Evolutionary conservation across 352 stramenopile genomes (phyloP).

Genomic region (Thraustochytrium sp.): DNA sequence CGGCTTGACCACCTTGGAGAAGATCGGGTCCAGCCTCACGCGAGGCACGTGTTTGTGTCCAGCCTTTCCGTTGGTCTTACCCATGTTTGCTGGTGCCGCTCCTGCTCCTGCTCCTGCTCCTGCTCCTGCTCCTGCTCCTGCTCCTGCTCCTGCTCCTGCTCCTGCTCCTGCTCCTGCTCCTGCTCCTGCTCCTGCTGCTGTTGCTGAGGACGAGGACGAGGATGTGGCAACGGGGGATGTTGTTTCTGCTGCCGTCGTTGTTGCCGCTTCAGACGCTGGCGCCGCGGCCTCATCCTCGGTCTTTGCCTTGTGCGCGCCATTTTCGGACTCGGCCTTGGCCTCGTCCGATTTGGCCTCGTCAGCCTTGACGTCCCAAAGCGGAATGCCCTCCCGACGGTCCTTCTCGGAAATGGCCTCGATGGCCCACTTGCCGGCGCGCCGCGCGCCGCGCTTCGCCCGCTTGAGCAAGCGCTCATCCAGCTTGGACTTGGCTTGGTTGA

Average conservation of each 20-base stretch:
- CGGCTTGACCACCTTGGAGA: conserved; percentile 66
- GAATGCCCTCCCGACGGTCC: not conserved
- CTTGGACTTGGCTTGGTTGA: conserved; percentile 58
- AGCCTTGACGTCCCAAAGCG: not conserved
- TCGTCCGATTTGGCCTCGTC: not conserved
- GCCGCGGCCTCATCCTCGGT: not conserved
- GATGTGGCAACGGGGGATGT: no score
- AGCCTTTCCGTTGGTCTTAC: no score
- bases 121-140: no score
- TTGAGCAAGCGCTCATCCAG: not conserved
- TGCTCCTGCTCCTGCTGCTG: no score
- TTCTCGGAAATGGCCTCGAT: conserved; percentile 5
- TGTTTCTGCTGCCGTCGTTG: no score
- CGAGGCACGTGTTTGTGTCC: no score
- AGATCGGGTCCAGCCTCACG: conserved; percentile 62
- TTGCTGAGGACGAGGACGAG: no score
- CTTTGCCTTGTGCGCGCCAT: not conserved
- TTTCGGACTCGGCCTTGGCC: not conserved
- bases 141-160: no score
- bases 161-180: no score
- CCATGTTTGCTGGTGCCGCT: no score
- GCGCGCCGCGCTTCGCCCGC: not conserved
- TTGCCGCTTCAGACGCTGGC: no score
- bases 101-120: no score
- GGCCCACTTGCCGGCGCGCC: not conserved